A percentile compares a stretch with the other conserved stretches of the same genome.
Evolutionary conservation across 2,329 filamentous ascomycete species (phyloP).

Genomic region (Hypoxylon sp.): DNA sequence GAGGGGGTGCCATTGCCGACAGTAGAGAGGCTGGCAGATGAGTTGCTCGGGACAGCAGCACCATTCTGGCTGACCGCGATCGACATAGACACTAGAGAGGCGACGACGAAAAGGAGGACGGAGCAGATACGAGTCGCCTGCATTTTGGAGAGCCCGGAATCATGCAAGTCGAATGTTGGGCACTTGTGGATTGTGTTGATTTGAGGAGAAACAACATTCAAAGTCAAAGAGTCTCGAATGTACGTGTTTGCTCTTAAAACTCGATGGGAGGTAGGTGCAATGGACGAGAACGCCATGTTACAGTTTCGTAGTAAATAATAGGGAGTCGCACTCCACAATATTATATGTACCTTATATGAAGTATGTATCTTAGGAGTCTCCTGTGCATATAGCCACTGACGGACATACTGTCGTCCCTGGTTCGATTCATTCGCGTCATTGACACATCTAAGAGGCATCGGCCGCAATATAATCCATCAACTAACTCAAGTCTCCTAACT

Average conservation of each 20-base stretch:
- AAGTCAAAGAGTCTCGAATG: not conserved
- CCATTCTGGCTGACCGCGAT: not conserved
- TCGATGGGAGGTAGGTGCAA: not conserved
- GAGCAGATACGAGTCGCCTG: not conserved
- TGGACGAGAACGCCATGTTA: not conserved
- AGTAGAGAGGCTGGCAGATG: not conserved
- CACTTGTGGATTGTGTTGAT: not conserved
- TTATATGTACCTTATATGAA: not conserved
- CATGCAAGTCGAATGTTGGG: not conserved
- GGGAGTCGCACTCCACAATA: not conserved
- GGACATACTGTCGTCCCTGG: not conserved
- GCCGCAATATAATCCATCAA: not conserved
- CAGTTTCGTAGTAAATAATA: not conserved
- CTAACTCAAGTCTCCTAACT: not conserved
- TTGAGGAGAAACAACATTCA: not conserved
- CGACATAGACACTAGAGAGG: not conserved
- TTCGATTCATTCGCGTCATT: not conserved
- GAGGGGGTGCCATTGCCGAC: conserved; percentile 1
- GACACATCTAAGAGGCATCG: not conserved
- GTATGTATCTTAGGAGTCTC: too few relatives aligned
- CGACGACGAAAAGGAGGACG: conserved; percentile 6
- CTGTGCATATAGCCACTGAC: too few relatives aligned
- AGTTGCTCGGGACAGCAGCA: not conserved
- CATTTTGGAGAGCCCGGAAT: conserved; percentile 22
- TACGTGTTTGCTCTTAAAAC: conserved; percentile 7